A percentile compares a stretch with the other conserved stretches of the same genome.
Evolutionary conservation across 176 grass and related monocot genomes (phyloP).

Genomic region (Dendrocalamus sinicus): DNA sequence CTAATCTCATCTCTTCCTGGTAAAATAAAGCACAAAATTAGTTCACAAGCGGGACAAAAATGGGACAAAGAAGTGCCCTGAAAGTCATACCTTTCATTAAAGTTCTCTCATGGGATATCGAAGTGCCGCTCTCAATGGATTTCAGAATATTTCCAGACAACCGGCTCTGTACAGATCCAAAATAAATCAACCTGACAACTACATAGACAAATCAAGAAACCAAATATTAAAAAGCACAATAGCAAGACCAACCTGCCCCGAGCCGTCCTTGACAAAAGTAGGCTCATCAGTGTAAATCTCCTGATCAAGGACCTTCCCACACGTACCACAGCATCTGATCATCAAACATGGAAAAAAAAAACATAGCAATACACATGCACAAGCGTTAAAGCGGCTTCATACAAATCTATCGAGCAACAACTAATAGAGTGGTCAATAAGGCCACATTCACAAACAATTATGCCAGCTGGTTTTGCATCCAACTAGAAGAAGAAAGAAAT

Average conservation of each 20-base stretch:
- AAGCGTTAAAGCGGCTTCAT: conserved; percentile 13
- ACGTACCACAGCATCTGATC: conserved; percentile 63
- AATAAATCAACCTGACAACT: conserved; percentile 3
- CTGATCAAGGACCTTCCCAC: conserved; percentile 80
- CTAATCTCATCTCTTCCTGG: conserved; percentile 74
- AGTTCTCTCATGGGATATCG: conserved; percentile 81
- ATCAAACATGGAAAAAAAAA: conserved; percentile 31
- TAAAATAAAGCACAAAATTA: conserved; percentile 37
- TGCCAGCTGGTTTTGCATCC: not conserved
- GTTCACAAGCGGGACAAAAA: not conserved
- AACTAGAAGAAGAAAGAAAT: conserved; percentile 23
- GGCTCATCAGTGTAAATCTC: conserved; percentile 56
- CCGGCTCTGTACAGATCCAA: conserved; percentile 50
- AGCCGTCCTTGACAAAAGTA: conserved; percentile 51
- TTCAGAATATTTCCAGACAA: conserved; percentile 50
- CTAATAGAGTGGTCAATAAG: conserved; percentile 23
- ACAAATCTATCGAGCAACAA: not conserved
- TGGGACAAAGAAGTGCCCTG: conserved; percentile 1
- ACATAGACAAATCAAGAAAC: conserved; percentile 24
- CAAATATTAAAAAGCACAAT: not conserved
- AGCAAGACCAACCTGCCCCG: conserved; percentile 56
- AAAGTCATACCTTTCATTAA: conserved; percentile 57
- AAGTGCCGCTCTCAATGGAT: conserved; percentile 63
- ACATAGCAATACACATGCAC: not conserved
- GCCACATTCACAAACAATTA: not conserved